Evolutionary conservation across 2,329 filamentous ascomycete genomes (phyloP), one percentile per base, ranked within the genome.

Genomic region (Penicillium sp.): DNA sequence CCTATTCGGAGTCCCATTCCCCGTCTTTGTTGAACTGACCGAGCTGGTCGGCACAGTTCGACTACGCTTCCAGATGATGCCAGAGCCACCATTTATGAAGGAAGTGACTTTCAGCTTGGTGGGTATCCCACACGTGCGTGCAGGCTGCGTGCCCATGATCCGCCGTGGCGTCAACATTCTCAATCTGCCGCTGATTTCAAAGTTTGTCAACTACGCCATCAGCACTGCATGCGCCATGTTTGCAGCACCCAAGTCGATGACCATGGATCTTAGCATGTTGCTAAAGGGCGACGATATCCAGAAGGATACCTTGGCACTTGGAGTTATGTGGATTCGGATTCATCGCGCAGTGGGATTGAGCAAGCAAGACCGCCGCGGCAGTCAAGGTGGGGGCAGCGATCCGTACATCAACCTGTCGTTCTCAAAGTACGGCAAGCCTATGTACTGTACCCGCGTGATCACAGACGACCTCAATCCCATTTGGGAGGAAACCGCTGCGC

Each of bases 141-240:
- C 93, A 16, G 91, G 92, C 1, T 98, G 94, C 71, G 89, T 92
- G 14, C 95, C 95, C 0, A 95, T 98, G 89, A 76, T 97, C n/a
- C 87, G 95, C 72, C 89, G 87, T 64, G 94, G 92, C 2, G 88
- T 96, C 60, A 98, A 98, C 66, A 87, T 98, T 47, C 80, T 98
- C 27, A 96, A 98, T 67, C 79, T 98, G 10, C 94, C 94, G 0
- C 76, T 98, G 39, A 97, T 98, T 68, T 96, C 91, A 14, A 96
- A 96, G 69, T 98, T 99, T 71, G 94, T 97, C 75, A 96, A 97
- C 76, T 96, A 93, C 78, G 92, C 94, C 5, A 96, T 98, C 67
- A 88, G 87, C 39, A 87, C 95, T 0, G 92, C 93, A 0, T 89
- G 90, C 2, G 90, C 88, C 71, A 89, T 96, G 85, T 97, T 97